phyloP scores from a whole-genome alignment of 2,329 filamentous ascomycete species.

The Beauveria varroae region DNA sequence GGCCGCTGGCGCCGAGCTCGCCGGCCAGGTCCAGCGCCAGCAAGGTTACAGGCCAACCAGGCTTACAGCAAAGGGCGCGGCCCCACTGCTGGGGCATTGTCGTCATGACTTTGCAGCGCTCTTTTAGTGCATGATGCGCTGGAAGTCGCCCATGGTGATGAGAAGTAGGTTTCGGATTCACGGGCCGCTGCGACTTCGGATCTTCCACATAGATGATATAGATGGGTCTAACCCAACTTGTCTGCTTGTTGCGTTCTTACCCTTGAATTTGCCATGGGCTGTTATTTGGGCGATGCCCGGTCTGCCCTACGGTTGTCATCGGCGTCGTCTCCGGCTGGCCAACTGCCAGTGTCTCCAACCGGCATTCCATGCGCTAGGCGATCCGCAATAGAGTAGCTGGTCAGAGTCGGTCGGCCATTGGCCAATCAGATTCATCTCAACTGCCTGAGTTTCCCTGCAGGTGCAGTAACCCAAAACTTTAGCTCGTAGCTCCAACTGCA shows the following conservation, averaged over 20 bases:
- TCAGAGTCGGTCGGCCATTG: not conserved
- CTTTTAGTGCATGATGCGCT: not conserved
- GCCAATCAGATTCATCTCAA: not conserved
- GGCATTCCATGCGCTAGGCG: not conserved
- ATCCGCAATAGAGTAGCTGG: not conserved
- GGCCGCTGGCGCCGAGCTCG: slow-evolving; percentile 4
- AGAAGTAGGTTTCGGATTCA: not conserved
- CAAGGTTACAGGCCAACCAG: no score
- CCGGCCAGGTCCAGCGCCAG: not conserved
- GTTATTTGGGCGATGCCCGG: not conserved
- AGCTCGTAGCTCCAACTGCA: not conserved
- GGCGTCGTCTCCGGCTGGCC: not conserved
- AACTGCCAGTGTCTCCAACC: not conserved
- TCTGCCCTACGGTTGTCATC: not conserved
- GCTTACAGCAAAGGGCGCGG: no score
- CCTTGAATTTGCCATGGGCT: not conserved
- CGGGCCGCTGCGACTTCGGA: not conserved
- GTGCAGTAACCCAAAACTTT: not conserved
- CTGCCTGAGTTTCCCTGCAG: not conserved
- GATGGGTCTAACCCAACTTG: no score
- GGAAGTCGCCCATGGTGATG: not conserved
- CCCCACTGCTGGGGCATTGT: not conserved
- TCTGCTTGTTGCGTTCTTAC: no score
- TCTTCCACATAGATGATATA: no score
- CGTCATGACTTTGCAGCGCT: slow-evolving; percentile 6